Evolutionary conservation across 306 rosid species (phyloP).

Genomic region (Sechiopsis laciniata): DNA sequence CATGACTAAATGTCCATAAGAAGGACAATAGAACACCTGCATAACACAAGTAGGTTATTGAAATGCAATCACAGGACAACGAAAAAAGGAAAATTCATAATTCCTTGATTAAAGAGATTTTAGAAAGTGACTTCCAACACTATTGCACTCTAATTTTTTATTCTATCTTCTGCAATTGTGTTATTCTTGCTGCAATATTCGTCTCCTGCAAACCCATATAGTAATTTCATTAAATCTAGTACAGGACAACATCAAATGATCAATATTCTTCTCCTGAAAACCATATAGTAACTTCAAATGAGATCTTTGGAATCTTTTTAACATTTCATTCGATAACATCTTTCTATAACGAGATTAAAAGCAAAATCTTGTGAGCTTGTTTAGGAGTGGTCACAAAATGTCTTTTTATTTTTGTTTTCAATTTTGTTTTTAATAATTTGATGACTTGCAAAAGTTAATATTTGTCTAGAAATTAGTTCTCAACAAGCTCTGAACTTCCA

Average conservation of each 20-base stretch:
- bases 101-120: neutral
- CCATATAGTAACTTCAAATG: neutral
- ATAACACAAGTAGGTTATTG: neutral
- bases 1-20: neutral
- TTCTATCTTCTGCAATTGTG: neutral
- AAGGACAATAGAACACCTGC: neutral
- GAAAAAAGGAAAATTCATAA: neutral
- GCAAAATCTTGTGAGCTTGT: no score
- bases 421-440: no score
- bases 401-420: no score
- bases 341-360: neutral
- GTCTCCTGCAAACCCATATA: neutral
- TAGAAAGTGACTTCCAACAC: neutral
- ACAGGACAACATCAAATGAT: neutral
- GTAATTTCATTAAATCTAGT: neutral
- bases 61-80: neutral
- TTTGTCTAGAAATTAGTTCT: neutral
- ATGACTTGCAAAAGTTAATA: neutral
- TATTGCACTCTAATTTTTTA: neutral
- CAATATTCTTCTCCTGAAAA: neutral
- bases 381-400: no score
- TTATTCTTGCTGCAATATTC: neutral
- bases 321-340: neutral
- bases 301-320: neutral
- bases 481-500: neutral